These are phyloP conservation scores for Staphylotrichum longicolle DNA, from an alignment of 495 filamentous ascomycete species.

Conservation along the genomic window DNA sequence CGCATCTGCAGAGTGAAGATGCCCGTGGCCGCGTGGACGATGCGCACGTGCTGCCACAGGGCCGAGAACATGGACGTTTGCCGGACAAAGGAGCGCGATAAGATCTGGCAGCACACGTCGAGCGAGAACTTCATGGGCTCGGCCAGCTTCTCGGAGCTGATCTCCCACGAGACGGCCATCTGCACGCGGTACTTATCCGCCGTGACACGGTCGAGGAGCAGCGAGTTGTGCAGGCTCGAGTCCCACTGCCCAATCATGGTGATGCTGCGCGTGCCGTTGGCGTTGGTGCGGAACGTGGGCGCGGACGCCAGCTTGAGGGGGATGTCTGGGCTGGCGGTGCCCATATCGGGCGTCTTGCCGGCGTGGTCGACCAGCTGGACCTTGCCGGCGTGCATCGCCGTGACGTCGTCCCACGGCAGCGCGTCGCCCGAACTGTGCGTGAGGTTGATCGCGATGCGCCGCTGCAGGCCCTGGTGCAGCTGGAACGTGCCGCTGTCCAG, in stretches of 20 bases:
- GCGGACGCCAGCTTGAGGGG: constrained; percentile 70
- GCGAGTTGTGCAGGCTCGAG: constrained; percentile 85
- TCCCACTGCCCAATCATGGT: constrained; percentile 92
- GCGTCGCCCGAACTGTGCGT: constrained; percentile 86
- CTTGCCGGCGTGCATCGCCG: constrained; percentile 68
- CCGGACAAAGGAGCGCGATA: constrained; percentile 78
- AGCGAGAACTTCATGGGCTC: constrained; percentile 82
- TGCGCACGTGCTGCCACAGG: constrained; percentile 77
- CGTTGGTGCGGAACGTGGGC: constrained; percentile 73
- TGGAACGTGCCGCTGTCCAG: constrained; percentile 87
- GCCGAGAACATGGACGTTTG: constrained; percentile 83
- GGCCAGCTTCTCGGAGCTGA: constrained; percentile 72
- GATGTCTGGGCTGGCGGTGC: constrained; percentile 68
- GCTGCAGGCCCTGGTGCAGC: constrained; percentile 90
- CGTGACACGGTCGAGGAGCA: constrained; percentile 84
- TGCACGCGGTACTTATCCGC: constrained; percentile 89
- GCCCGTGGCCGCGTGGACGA: constrained; percentile 80
- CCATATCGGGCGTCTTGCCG: constrained; percentile 78
- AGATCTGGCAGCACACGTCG: constrained; percentile 74
- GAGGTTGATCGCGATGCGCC: constrained; percentile 79
- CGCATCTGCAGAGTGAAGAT: constrained; percentile 84
- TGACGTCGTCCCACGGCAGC: constrained; percentile 81
- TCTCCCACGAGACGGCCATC: constrained; percentile 79
- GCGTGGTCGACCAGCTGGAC: constrained; percentile 79
- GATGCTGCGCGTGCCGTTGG: constrained; percentile 87